Evolutionary conservation across 768 basidiomycete species (phyloP).

Genomic region (Boletus sp.): DNA sequence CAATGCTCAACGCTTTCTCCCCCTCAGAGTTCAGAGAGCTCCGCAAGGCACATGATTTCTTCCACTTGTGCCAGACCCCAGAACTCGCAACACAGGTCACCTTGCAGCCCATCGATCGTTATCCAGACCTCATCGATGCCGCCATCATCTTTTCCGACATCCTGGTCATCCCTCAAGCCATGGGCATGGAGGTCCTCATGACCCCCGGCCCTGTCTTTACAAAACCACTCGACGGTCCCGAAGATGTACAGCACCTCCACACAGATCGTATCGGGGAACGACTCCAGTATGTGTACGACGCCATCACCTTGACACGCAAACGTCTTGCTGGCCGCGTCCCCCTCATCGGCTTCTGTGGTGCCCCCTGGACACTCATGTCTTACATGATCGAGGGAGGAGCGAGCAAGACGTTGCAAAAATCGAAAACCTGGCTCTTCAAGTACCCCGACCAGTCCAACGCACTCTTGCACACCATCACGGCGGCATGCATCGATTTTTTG

Average conservation of each 20-base stretch:
- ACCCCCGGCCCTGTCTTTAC: slow-evolving; percentile 90
- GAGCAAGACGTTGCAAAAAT: slow-evolving; percentile 84
- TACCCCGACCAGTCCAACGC: slow-evolving; percentile 80
- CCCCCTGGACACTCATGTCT: slow-evolving; percentile 96
- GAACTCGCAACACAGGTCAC: slow-evolving; percentile 85
- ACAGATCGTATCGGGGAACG: slow-evolving; percentile 79
- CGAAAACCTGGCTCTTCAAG: slow-evolving; percentile 93
- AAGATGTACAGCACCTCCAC: slow-evolving; percentile 61
- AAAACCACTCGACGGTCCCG: slow-evolving; percentile 74
- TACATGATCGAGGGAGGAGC: slow-evolving; percentile 99
- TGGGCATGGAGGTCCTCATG: slow-evolving; percentile 96
- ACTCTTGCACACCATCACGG: slow-evolving; percentile 76
- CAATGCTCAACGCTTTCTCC: neutral
- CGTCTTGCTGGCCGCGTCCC: slow-evolving; percentile 86
- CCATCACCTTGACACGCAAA: slow-evolving; percentile 80
- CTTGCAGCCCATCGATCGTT: slow-evolving; percentile 89
- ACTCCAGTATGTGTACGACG: slow-evolving; percentile 89
- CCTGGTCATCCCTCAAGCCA: slow-evolving; percentile 94
- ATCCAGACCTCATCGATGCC: slow-evolving; percentile 83
- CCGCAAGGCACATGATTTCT: slow-evolving; percentile 86
- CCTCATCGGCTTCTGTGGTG: slow-evolving; percentile 95
- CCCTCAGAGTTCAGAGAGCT: slow-evolving; percentile 81
- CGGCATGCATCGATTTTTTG: slow-evolving; percentile 84
- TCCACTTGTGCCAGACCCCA: slow-evolving; percentile 93
- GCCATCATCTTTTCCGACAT: slow-evolving; percentile 99